These are phyloP conservation scores for Saturnispora zaruensis DNA, from an alignment of 805 yeast genomes.

Conservation along the genomic window DNA sequence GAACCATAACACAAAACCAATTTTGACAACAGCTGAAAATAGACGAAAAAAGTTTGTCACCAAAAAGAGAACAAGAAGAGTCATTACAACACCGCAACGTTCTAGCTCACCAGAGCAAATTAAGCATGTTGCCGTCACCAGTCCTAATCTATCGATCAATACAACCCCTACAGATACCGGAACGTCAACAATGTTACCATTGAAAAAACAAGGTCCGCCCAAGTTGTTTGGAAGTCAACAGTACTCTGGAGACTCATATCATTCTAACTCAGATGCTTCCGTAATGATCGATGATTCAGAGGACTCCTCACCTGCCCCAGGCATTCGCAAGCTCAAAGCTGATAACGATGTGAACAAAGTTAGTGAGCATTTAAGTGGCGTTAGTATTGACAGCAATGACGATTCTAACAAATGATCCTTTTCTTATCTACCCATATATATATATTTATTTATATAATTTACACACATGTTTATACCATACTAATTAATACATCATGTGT, in stretches of 20 bases:
- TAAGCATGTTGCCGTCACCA: not conserved
- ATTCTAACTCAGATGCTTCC: not conserved
- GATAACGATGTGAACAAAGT: slow-evolving; percentile 3
- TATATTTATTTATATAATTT: not conserved
- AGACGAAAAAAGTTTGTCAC: slow-evolving; percentile 12
- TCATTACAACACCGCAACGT: not conserved
- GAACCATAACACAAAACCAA: slow-evolving; percentile 14
- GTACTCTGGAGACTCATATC: not conserved
- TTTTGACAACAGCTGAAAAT: slow-evolving; percentile 10
- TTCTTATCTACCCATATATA: not conserved
- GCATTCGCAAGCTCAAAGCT: not conserved
- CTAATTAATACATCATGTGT: not conserved
- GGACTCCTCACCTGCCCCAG: not conserved
- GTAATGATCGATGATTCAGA: slow-evolving; percentile 1
- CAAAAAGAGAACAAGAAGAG: slow-evolving; percentile 12
- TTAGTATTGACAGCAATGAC: not conserved
- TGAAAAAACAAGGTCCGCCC: not conserved
- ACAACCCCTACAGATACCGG: not conserved
- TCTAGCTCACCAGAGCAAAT: not conserved
- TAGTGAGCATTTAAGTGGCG: slow-evolving; percentile 3
- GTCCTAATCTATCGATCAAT: not conserved
- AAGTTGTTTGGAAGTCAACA: not conserved
- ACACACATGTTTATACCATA: not conserved
- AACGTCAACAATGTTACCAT: not conserved
- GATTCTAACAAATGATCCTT: not conserved